These are phyloP conservation scores for Rhizodiscina lignyota DNA, from an alignment of 495 filamentous ascomycete genomes.

Conservation along the genomic window DNA sequence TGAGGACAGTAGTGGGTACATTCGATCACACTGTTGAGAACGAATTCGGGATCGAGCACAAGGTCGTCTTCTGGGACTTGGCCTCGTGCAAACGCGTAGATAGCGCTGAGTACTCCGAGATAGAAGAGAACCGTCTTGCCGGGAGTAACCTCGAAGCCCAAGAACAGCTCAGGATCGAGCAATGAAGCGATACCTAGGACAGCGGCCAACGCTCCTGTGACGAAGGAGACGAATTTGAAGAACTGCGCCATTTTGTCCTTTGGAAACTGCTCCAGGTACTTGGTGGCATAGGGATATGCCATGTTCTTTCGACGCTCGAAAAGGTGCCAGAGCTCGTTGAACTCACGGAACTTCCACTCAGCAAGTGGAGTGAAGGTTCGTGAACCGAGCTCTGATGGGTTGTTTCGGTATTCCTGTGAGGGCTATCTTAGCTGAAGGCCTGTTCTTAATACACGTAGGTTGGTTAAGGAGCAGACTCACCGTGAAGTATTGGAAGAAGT, in stretches of 20 bases:
- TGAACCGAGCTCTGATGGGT: conserved; percentile 65
- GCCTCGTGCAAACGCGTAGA: conserved; percentile 68
- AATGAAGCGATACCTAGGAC: conserved; percentile 68
- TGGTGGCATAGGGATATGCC: conserved; percentile 83
- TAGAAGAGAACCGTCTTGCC: conserved; percentile 78
- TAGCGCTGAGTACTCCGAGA: conserved; percentile 37
- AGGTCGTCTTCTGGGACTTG: conserved; percentile 70
- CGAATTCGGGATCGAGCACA: conserved; percentile 85
- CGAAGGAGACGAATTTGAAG: conserved; percentile 68
- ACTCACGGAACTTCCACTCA: conserved; percentile 96
- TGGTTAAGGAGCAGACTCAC: conserved; percentile 23
- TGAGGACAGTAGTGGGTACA: conserved; percentile 81
- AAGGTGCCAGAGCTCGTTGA: conserved; percentile 88
- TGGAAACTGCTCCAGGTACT: conserved; percentile 90
- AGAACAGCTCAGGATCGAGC: conserved; percentile 75
- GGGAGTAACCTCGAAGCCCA: conserved; percentile 76
- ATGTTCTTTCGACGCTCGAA: conserved; percentile 81
- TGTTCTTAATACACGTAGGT: not conserved
- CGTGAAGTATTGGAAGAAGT: conserved; percentile 85
- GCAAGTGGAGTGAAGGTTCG: conserved; percentile 85
- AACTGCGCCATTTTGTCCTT: conserved; percentile 81
- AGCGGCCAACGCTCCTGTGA: conserved; percentile 68
- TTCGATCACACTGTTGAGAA: conserved; percentile 70
- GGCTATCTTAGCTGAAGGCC: conserved; percentile 1
- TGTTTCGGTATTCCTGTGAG: conserved; percentile 70